phyloP scores from a whole-genome alignment of 2,329 filamentous ascomycete species.

The Aspergillus quadricinctus region DNA sequence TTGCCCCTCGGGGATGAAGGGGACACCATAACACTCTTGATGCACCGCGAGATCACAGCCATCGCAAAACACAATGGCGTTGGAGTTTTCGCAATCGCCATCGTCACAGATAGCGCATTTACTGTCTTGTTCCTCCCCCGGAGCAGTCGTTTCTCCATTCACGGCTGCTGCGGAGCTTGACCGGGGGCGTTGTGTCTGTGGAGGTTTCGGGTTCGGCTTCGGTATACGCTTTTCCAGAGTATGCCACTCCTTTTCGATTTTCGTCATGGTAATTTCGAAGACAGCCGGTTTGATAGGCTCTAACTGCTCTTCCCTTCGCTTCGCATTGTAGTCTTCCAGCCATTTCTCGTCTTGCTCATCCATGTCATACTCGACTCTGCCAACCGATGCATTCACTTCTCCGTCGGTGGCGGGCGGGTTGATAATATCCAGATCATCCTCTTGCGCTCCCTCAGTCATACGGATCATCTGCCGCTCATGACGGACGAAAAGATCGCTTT shows the following conservation, averaged over 20 bases:
- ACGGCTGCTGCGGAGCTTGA: conserved; percentile 94
- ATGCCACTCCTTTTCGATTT: conserved; percentile 99
- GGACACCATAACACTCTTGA: conserved; percentile 97
- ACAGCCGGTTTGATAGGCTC: conserved; percentile 87
- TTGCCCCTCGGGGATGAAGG: conserved; percentile 96
- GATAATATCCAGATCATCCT: conserved; percentile 59
- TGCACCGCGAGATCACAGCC: conserved; percentile 96
- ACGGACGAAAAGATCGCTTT: conserved; percentile 82
- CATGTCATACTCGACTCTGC: conserved; percentile 97
- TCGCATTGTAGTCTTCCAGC: conserved; percentile 77
- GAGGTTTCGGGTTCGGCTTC: conserved; percentile 93
- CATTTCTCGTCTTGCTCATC: conserved; percentile 98
- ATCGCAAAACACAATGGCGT: conserved; percentile 98
- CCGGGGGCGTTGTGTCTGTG: conserved; percentile 85
- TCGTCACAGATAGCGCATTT: conserved; percentile 98
- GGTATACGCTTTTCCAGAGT: conserved; percentile 93
- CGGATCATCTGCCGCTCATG: conserved; percentile 68
- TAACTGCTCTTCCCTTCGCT: conserved; percentile 68
- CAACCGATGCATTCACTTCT: conserved; percentile 57
- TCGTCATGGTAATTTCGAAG: conserved; percentile 97
- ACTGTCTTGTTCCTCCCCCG: conserved; percentile 89
- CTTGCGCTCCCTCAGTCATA: conserved; percentile 57
- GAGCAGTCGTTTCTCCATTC: conserved; percentile 77
- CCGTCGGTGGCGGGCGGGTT: conserved; percentile 55
- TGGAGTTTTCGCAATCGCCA: conserved; percentile 98